phyloP scores from a whole-genome alignment of 192 early-diverging fungal species.

The Entophlyctis luteolus region DNA sequence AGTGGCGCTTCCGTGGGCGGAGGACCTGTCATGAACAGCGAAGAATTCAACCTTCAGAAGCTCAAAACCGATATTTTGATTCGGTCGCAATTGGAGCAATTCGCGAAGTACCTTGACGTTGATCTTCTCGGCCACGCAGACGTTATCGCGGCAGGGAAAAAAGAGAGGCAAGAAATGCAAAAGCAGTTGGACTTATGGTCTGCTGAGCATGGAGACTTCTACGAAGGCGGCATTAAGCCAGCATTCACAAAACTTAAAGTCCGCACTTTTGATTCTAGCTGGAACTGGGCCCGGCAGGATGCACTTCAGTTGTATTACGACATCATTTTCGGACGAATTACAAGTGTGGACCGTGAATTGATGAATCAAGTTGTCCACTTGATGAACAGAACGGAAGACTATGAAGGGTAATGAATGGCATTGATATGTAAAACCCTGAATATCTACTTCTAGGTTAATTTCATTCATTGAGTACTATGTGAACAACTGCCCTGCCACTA shows the following conservation, averaged over 20 bases:
- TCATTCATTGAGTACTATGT: slow-evolving; percentile 86
- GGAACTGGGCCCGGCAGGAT: slow-evolving; percentile 94
- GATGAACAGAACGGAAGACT: slow-evolving; percentile 81
- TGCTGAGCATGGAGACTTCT: slow-evolving; percentile 87
- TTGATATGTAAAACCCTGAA: not conserved
- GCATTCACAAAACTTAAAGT: slow-evolving; percentile 80
- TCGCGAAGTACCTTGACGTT: slow-evolving; percentile 75
- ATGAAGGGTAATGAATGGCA: slow-evolving; percentile 30
- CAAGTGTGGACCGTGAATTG: slow-evolving; percentile 85
- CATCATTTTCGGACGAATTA: slow-evolving; percentile 84
- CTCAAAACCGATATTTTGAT: slow-evolving; percentile 66
- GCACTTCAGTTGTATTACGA: slow-evolving; percentile 86
- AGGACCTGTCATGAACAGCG: slow-evolving; percentile 75
- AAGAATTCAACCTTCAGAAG: slow-evolving; percentile 78
- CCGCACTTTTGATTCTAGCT: slow-evolving; percentile 88
- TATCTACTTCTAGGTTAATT: slow-evolving; percentile 60
- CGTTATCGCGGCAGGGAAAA: slow-evolving; percentile 52
- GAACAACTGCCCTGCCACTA: slow-evolving; percentile 67
- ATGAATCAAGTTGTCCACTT: slow-evolving; percentile 85
- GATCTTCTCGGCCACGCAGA: slow-evolving; percentile 69
- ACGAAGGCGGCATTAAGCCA: slow-evolving; percentile 85
- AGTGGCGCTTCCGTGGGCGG: slow-evolving; percentile 50
- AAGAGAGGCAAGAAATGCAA: slow-evolving; percentile 65
- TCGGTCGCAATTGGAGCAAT: slow-evolving; percentile 70
- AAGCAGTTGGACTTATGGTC: slow-evolving; percentile 83